Base-by-base conservation (phyloP, 2,329 filamentous ascomycete species). In the Paecilomyces fulvus region DNA sequence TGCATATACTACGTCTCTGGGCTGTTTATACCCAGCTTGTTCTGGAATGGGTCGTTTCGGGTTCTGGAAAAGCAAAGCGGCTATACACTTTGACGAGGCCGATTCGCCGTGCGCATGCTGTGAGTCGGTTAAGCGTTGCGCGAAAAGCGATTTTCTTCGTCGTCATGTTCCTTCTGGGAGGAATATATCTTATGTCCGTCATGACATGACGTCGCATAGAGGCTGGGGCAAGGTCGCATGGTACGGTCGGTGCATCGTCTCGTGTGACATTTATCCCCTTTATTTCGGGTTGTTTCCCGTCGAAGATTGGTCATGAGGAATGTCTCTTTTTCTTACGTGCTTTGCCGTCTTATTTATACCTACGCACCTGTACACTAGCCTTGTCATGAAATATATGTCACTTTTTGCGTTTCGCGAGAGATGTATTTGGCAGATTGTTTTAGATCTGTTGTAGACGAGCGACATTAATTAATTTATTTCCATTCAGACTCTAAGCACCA, bases 11-110 rank as follows among this genome's bases (percentile, higher is more conserved):
- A n/a, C 48, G 31, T 46, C 37, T 48, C 49, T 55, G 30, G 46
- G 53, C 21, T 55, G 46, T 50, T 51, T 51, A 51, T 55, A 55
- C 30, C 23, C 53, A 31, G 48, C 30, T 28, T 50, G 17, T 17
- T 49, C 48, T 49, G 48, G 48, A 49, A 49, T 25, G 21, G n/a
- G 25, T 49, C 20, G 7, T 49, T 55, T 49, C 43, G 33, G 30
- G 46, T 48, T 54, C 25, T 43, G 37, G 52, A 37, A 23, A 17
- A 37, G 21, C 14, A 53, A 21, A 25, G 17, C 33, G 9, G 30
- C 23, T 28, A 53, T 37, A 23, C 20, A 37, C 21, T n/a, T 20
- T 23, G 30, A 37, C 21, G 51, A 43, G 17, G 30, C 21, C 2
- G n/a, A 33, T 52, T 31, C 30, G 30, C 30, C 12, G 30, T 9